These are phyloP conservation scores for Ophiocordyceps sinensis DNA, from an alignment of 2,329 filamentous ascomycete genomes.

Conservation along the genomic window DNA sequence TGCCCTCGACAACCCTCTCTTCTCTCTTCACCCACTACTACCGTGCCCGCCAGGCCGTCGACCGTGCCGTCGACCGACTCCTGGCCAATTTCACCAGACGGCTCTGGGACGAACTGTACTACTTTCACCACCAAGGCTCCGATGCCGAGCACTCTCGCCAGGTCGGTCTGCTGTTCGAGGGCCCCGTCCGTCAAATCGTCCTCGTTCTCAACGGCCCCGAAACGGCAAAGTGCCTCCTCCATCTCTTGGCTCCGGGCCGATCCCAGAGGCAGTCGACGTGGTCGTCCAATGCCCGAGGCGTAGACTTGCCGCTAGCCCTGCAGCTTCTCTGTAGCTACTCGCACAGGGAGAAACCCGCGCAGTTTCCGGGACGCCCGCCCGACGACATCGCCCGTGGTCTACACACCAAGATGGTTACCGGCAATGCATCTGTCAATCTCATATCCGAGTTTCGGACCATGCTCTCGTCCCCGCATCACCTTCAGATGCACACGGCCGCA, in stretches of 20 bases:
- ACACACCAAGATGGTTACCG: neutral
- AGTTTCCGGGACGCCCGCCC: constrained; percentile 17
- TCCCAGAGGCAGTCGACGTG: constrained; percentile 17
- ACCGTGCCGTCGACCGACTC: constrained; percentile 20
- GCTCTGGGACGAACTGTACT: constrained; percentile 22
- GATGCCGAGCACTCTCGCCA: constrained; percentile 14
- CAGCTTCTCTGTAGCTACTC: constrained; percentile 21
- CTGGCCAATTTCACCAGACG: constrained; percentile 16
- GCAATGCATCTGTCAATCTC: constrained; percentile 4
- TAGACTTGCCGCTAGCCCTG: constrained; percentile 18
- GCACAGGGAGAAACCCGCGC: constrained; percentile 18
- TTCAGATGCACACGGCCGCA: constrained; percentile 23
- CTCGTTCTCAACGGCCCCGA: constrained; percentile 22
- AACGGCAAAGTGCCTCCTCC: constrained; percentile 17
- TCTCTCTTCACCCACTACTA: constrained; percentile 24
- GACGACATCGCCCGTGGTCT: constrained; percentile 13
- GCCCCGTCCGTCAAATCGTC: constrained; percentile 21
- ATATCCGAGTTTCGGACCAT: constrained; percentile 14
- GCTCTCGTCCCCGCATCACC: constrained; percentile 18
- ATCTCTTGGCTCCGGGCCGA: constrained; percentile 19
- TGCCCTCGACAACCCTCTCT: constrained; percentile 19
- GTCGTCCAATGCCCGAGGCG: constrained; percentile 16
- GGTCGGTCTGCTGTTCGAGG: constrained; percentile 19
- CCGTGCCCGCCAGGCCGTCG: constrained; percentile 15
- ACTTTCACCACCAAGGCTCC: constrained; percentile 15